Evolutionary conservation across 2,329 filamentous ascomycete genomes (phyloP).

Genomic region (Microsporum audouinii): DNA sequence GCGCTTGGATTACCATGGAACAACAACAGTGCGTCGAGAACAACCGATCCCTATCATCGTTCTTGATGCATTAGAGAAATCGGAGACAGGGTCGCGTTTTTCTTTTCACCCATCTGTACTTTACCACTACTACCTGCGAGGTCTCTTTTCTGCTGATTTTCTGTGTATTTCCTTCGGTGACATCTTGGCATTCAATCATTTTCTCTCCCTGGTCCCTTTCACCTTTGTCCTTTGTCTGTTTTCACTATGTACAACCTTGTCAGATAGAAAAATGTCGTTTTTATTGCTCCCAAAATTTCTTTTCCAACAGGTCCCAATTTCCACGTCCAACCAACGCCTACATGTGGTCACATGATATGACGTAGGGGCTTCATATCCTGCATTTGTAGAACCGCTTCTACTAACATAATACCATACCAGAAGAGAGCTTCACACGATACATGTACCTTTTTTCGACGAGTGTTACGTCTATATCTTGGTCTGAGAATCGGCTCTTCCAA

Average conservation of each 20-base stretch:
- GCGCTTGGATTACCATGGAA: not conserved
- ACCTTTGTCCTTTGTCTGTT: constrained; percentile 3
- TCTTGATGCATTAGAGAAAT: constrained; percentile 35
- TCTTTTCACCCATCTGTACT: constrained; percentile 38
- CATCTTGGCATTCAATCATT: constrained; percentile 14
- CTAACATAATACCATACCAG: not conserved
- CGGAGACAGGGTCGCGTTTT: constrained; percentile 28
- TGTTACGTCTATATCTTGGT: too few species aligned
- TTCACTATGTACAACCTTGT: not conserved
- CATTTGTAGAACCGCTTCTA: not conserved
- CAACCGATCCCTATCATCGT: constrained; percentile 17
- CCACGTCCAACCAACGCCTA: not conserved
- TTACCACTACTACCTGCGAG: constrained; percentile 35
- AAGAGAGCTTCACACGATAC: not conserved
- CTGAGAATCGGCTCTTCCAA: not conserved
- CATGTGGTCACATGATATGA: constrained; percentile 8
- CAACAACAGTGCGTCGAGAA: not conserved
- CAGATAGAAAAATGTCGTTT: constrained; percentile 13
- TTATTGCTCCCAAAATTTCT: constrained; percentile 6
- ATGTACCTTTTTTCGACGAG: not conserved
- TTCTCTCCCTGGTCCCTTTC: constrained; percentile 6
- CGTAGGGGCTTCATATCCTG: not conserved
- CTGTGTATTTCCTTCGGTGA: constrained; percentile 14
- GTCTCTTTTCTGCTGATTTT: constrained; percentile 23
- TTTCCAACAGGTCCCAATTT: not conserved